Conservation (phyloP, 371 early-diverging fungal species). For the Zopfochytrium polystomum region DNA sequence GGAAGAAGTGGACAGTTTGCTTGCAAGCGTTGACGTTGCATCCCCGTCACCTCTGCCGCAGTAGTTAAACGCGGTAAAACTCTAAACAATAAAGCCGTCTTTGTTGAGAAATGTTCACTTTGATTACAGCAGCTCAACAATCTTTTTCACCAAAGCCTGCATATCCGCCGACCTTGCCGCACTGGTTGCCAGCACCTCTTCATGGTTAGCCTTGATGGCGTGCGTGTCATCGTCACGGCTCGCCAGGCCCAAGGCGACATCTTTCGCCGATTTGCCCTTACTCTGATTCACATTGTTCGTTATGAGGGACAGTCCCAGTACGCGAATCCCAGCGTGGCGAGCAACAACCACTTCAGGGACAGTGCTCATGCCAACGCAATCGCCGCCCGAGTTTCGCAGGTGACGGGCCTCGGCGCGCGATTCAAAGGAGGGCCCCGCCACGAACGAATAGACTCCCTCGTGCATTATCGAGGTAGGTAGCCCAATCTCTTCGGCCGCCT, state of each 20-base stretch:
- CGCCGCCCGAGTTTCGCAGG: constrained; percentile 69
- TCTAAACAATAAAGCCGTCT: too few species aligned
- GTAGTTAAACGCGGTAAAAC: too few species aligned
- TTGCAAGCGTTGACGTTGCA: constrained; percentile 8
- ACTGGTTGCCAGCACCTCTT: constrained; percentile 81
- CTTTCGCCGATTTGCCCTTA: constrained; percentile 61
- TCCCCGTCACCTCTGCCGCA: too few species aligned
- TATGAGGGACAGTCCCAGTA: constrained; percentile 80
- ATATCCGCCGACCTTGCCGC: constrained; percentile 70
- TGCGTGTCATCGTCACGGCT: constrained; percentile 47
- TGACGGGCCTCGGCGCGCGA: constrained; percentile 85
- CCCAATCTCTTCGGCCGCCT: constrained; percentile 27
- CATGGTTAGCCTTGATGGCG: constrained; percentile 73
- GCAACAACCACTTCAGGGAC: constrained; percentile 93
- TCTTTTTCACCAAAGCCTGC: constrained; percentile 66
- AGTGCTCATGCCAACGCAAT: constrained; percentile 95
- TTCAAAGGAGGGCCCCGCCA: constrained; percentile 89
- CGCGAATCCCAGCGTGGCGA: constrained; percentile 83
- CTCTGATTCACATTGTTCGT: constrained; percentile 74
- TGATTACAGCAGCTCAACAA: constrained; percentile 51
- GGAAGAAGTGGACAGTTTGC: constrained; percentile 21
- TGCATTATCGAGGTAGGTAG: constrained; percentile 22
- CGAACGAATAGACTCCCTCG: constrained; percentile 85
- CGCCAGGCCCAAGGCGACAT: background rate
- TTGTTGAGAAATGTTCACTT: too few species aligned